Base-by-base conservation (phyloP, 768 basidiomycete genomes). In the Auriculariales sp. region DNA sequence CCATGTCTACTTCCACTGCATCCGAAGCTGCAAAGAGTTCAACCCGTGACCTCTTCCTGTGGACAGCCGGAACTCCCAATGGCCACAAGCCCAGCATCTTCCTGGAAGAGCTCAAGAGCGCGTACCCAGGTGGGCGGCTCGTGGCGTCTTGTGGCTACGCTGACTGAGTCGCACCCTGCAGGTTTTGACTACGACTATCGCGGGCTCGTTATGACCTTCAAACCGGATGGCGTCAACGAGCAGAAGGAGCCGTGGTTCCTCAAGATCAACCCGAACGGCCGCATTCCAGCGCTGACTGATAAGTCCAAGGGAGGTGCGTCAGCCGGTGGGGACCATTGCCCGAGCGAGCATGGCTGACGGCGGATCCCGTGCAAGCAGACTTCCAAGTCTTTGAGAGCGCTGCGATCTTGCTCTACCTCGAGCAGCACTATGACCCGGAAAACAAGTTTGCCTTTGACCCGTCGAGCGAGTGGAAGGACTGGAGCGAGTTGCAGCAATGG, bases 181-280 rank as follows among this genome's bases (percentile, higher is more conserved):
- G 67, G 64, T 64, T 68, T 65, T 39, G 64, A 75, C 34, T 81
- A 80, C 59, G 74, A 76, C 73, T 78, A 19, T 29, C 62, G 74
- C 52, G 68, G 59, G 36, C 72, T 92, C 55, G 66, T 77, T 51
- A 68, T 44, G n/a, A n/a, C n/a, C n/a, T n/a, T n/a, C n/a, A n/a
- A n/a, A n/a, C 22, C 10, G 61, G 12, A 75, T 73, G 53, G 22
- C 39, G n/a, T n/a, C 7, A 81, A 81, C 56, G 66, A 68, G n/a
- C 88, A 91, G 66, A 92, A 91, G 67, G 77, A 85, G 59, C 73
- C 73, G 0, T 88, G 83, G 82, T 91, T 82, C 66, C 71, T 90
- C 53, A 70, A 76, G 53, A 51, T 55, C 47, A 64, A 65, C 57
- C 63, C 61, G 1, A 64, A 64, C 54, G 71, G 71, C 0, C 67